These are phyloP conservation scores for Alnus rubra DNA, from an alignment of 306 rosid genomes.

Conservation along the genomic window DNA sequence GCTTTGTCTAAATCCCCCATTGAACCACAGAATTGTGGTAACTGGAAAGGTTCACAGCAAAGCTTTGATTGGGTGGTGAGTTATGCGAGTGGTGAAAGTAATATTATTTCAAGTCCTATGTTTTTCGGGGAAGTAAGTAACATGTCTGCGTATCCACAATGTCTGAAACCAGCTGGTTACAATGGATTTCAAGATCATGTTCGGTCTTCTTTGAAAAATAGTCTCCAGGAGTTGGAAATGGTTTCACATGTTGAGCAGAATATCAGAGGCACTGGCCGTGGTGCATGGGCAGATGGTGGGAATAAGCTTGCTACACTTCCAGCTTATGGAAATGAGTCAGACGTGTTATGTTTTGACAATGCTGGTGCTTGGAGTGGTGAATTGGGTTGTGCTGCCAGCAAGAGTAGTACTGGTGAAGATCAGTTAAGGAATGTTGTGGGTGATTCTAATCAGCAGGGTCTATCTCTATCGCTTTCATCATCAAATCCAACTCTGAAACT, in stretches of 20 bases:
- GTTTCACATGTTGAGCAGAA: slow-evolving; percentile 31
- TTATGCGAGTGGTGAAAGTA: slow-evolving; percentile 37
- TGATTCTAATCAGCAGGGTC: slow-evolving; percentile 68
- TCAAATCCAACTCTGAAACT: slow-evolving; percentile 56
- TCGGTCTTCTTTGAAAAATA: slow-evolving; percentile 6
- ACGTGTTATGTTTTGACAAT: slow-evolving; percentile 33
- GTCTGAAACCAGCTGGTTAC: slow-evolving; percentile 24
- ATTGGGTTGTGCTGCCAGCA: too few relatives aligned
- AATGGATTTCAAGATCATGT: slow-evolving; percentile 25
- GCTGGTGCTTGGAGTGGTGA: slow-evolving; percentile 22
- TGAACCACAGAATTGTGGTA: slow-evolving; percentile 32
- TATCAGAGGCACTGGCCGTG: not conserved
- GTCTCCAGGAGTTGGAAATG: slow-evolving; percentile 40
- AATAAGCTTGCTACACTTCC: slow-evolving; percentile 37
- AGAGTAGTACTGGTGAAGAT: not conserved
- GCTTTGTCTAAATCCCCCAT: slow-evolving; percentile 32
- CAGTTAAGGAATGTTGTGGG: slow-evolving; percentile 16
- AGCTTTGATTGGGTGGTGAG: slow-evolving; percentile 54
- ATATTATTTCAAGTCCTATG: not conserved
- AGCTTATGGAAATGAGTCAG: slow-evolving; percentile 36
- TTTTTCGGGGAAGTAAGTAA: slow-evolving; percentile 28
- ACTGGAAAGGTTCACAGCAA: slow-evolving; percentile 45
- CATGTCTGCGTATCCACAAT: slow-evolving; percentile 27
- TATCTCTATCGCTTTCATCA: slow-evolving; percentile 81
- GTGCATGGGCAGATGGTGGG: not conserved